phyloP scores from a whole-genome alignment of 805 yeast genomes.

The Cyberlindnera galapagoensis region DNA sequence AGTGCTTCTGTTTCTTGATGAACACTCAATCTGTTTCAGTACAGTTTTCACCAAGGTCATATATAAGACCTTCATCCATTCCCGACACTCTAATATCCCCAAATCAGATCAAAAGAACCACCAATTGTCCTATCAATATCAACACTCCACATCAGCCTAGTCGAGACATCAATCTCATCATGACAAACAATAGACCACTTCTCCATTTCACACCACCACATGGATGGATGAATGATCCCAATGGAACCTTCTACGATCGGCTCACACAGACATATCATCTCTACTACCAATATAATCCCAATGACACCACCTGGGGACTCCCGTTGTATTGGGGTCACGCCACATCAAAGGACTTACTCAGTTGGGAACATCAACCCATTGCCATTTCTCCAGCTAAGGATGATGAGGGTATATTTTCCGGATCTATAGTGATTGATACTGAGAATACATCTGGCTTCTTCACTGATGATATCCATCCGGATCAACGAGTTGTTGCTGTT shows the following conservation, averaged over 20 bases:
- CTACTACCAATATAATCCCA: slow-evolving; percentile 34
- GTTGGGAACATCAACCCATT: slow-evolving; percentile 28
- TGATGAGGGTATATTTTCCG: slow-evolving; percentile 31
- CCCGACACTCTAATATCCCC: no score
- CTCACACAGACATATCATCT: slow-evolving; percentile 28
- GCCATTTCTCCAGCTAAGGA: slow-evolving; percentile 27
- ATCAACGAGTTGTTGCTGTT: slow-evolving; percentile 31
- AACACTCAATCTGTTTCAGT: no score
- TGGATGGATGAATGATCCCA: slow-evolving; percentile 41
- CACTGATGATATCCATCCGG: slow-evolving; percentile 20
- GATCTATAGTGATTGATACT: slow-evolving; percentile 31
- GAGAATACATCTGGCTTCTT: slow-evolving; percentile 33
- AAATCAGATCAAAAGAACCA: no score
- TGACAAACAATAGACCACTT: slow-evolving; percentile 5
- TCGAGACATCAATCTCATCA: no score
- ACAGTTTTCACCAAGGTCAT: no score
- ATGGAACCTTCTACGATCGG: slow-evolving; percentile 32
- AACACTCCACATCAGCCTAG: no score
- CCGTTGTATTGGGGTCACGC: slow-evolving; percentile 39
- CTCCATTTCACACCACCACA: slow-evolving; percentile 29
- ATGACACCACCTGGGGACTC: slow-evolving; percentile 26
- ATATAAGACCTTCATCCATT: no score
- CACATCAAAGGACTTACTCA: slow-evolving; percentile 27
- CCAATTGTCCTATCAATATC: no score
- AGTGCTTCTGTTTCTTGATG: no score